phyloP scores from a whole-genome alignment of 768 basidiomycete species.

The Boletus subcaerulescens region DNA sequence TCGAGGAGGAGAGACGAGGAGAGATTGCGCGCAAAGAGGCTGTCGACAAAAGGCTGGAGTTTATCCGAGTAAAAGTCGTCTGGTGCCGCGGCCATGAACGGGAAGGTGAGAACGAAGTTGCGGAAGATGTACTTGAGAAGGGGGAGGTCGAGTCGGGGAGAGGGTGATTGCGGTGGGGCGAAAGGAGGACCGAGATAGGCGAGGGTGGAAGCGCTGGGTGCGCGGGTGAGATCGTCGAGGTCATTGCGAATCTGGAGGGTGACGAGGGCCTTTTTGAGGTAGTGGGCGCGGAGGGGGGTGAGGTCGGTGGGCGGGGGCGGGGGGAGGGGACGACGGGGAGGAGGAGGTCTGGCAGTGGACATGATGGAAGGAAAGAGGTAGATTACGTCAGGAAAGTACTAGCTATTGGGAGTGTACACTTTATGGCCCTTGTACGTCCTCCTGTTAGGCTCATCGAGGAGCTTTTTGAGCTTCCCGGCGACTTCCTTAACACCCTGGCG shows the following conservation, averaged over 20 bases:
- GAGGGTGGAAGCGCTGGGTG: constrained; percentile 56
- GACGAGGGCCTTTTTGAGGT: constrained; percentile 95
- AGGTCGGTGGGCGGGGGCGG: constrained; percentile 34
- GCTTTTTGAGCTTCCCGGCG: constrained; percentile 56
- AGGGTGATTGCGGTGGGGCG: constrained; percentile 59
- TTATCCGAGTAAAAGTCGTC: constrained; percentile 92
- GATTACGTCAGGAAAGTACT: constrained; percentile 16
- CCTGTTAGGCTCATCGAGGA: constrained; percentile 36
- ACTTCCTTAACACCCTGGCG: constrained; percentile 59
- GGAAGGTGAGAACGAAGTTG: constrained; percentile 92
- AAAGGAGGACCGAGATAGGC: constrained; percentile 91
- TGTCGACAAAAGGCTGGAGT: constrained; percentile 90
- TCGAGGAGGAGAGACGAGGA: constrained; percentile 48
- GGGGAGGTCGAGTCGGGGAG: constrained; percentile 69
- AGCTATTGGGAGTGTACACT: constrained; percentile 30
- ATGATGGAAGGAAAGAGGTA: neutral
- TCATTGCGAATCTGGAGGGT: constrained; percentile 84
- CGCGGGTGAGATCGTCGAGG: constrained; percentile 60
- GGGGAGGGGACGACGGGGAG: constrained; percentile 2
- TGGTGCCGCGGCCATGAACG: constrained; percentile 88
- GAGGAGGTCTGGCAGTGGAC: constrained; percentile 6
- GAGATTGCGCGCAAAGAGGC: constrained; percentile 77
- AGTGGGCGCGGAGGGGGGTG: constrained; percentile 91
- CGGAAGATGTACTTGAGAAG: constrained; percentile 88
- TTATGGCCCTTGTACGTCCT: constrained; percentile 32